Evolutionary conservation across 2,329 filamentous ascomycete species (phyloP), one percentile per base, ranked within the genome.

Genomic region (Trichoderma lentiforme): DNA sequence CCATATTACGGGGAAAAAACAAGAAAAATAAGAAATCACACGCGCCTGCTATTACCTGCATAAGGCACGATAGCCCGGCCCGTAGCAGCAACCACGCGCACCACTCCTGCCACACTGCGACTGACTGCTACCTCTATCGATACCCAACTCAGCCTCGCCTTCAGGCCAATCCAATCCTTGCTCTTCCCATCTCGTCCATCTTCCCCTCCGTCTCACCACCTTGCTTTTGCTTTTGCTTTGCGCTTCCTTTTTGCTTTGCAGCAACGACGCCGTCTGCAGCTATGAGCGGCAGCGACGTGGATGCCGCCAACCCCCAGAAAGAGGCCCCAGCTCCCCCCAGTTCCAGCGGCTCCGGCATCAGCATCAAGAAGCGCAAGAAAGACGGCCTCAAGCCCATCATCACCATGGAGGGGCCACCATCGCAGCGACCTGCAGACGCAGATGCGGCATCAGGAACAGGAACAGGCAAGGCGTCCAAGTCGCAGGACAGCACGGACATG

Each of bases 301-400:
- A 79, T 68, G 73, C 76, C 63, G 79, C 81, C 74, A 79, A 81
- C 75, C 43, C 60, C 34, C 14, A 63, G 21, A 28, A 39, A 30
- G 58, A 62, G 32, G n/a, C 21, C 21, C 30, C 34, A 57, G 39
- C 66, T 70, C 73, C 72, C 74, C 71, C 66, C 72, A 28, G 12
- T 21, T 43, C 78, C 69, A 81, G 82, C 72, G 77, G 79, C 70
- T 77, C 74, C 68, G 79, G 76, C 66, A 74, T 78, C n/a, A 72
- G 43, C n/a, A 21, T 78, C 26, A 93, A 92, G 86, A 93, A 93
- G 86, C 87, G 91, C 79, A 91, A 91, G 85, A 93, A 93, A 86
- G 90, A 91, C 56, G 87, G 86, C 69, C 83, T 93, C 76, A 92
- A 93, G 83, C 92, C 92, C 77, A 93, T 93, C 79, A 91, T 93